phyloP scores from a whole-genome alignment of 306 rosid genomes.

The Ormosia emarginata region DNA sequence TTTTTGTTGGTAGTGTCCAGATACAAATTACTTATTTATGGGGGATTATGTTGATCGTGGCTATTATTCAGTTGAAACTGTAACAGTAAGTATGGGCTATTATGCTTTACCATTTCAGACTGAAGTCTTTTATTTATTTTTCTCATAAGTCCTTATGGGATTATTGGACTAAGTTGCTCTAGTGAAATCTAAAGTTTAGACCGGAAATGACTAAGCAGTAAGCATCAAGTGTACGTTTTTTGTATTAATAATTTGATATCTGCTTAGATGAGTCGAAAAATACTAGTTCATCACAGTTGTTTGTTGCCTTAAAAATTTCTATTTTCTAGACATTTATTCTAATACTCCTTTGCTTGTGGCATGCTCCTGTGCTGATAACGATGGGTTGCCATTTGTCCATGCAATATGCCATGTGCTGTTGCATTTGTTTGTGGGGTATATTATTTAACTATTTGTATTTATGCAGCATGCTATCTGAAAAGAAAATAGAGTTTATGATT shows the following conservation, averaged over 20 bases:
- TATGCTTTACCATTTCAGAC: background rate
- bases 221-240: background rate
- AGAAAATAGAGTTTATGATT: background rate
- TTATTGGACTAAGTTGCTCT: conserved; percentile 4
- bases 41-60: conserved; percentile 99
- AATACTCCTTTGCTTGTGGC: background rate
- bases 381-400: background rate
- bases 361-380: background rate
- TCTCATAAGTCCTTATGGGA: background rate
- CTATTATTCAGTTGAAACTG: conserved; percentile 94
- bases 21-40: conserved; percentile 95
- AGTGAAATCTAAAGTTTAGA: background rate
- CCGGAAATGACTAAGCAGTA: background rate
- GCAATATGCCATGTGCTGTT: background rate
- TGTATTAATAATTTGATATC: background rate
- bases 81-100: conserved; percentile 58
- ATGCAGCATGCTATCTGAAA: background rate
- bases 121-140: background rate
- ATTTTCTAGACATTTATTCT: background rate
- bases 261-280: background rate
- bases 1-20: conserved; percentile 81
- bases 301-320: background rate
- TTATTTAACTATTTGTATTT: background rate
- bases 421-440: background rate
- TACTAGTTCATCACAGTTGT: background rate